These are phyloP conservation scores for Cordyceps pruinosa DNA, from an alignment of 2,329 filamentous ascomycete species.

Conservation along the genomic window DNA sequence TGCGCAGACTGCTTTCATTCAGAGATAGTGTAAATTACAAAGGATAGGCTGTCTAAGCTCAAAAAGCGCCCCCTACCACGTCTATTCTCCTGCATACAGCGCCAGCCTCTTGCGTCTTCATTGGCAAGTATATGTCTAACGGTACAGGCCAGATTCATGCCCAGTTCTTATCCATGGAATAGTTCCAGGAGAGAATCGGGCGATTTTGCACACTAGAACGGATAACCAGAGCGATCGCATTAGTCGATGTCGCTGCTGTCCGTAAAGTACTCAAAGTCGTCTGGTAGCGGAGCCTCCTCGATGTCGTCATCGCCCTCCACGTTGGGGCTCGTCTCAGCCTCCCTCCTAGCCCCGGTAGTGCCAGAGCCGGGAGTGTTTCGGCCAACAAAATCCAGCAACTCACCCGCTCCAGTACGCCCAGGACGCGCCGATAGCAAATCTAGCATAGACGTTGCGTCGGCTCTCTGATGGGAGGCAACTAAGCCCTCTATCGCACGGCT, in stretches of 20 bases:
- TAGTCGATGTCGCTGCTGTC: slow-evolving; percentile 50
- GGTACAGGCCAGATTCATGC: slow-evolving; percentile 16
- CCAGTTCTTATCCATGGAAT: background rate
- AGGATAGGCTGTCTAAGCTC: slow-evolving; percentile 8
- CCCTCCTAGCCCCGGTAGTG: background rate
- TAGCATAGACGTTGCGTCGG: slow-evolving; percentile 28
- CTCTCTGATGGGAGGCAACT: slow-evolving; percentile 26
- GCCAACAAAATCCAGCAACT: background rate
- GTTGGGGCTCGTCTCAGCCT: slow-evolving; percentile 31
- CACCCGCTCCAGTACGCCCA: slow-evolving; percentile 24
- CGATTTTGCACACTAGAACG: background rate
- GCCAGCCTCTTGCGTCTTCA: background rate
- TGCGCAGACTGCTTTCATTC: background rate
- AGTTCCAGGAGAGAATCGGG: background rate
- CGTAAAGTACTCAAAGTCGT: slow-evolving; percentile 72
- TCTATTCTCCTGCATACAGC: slow-evolving; percentile 1
- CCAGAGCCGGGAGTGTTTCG: background rate
- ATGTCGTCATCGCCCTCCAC: slow-evolving; percentile 79
- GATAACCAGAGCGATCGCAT: background rate
- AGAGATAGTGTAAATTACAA: slow-evolving; percentile 9
- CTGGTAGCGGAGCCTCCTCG: slow-evolving; percentile 63
- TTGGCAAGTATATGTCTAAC: slow-evolving; percentile 11
- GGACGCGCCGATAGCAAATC: slow-evolving; percentile 36
- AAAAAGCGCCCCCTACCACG: background rate
- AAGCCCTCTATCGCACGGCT: slow-evolving; percentile 32